Evolutionary conservation across 163 green algal species (phyloP), one percentile per base, ranked within the genome.

Genomic region (Trebouxia gelatinosa): DNA sequence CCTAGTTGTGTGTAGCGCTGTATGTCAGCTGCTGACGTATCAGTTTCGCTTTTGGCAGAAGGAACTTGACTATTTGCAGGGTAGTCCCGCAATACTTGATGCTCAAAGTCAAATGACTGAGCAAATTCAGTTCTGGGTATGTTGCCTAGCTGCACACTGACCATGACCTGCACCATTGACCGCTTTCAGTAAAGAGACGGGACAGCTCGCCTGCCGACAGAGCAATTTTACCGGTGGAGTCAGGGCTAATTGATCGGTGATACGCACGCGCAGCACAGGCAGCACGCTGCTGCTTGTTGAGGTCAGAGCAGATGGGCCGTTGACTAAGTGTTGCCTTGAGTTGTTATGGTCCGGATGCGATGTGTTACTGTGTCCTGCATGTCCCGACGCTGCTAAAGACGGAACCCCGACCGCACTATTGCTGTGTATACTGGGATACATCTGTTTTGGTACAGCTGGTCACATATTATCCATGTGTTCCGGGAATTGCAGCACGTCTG

Each of bases 121-220:
- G 13, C 40, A 29, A 64, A 76, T 5, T 76, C 68, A 21, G 31
- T 39, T 28, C 68, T 37, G 0, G 68, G 68, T 34, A 76, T 76
- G 17, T 62, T 76, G 39, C 46, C 46, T 43, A 38, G 43, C 13
- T 76, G 40, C 29, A 28, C 28, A 29, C 68, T 76, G 31, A 58
- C 46, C 68, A 76, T 76, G 9, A 76, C 68, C 68, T 76, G 68
- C 68, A 39, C 9, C 3, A 70, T 32, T 62, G 51, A n/a, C n/a
- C n/a, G n/a, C n/a, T n/a, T n/a, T n/a, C n/a, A 59, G 48, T 23
- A 59, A 23, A 59, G 48, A 59, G 48, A 29, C 26, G 19, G 26
- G 19, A 29, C 26, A 2, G 13, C 46, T 13, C 13, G 13, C 13
- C 48, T 59, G 48, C 48, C 3, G 48, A 59, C 48, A 59, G 19